Evolutionary conservation across 1,139 yeast genomes (phyloP), one percentile per base, ranked within the genome.

Genomic region (Geotrichum carabidarum): DNA sequence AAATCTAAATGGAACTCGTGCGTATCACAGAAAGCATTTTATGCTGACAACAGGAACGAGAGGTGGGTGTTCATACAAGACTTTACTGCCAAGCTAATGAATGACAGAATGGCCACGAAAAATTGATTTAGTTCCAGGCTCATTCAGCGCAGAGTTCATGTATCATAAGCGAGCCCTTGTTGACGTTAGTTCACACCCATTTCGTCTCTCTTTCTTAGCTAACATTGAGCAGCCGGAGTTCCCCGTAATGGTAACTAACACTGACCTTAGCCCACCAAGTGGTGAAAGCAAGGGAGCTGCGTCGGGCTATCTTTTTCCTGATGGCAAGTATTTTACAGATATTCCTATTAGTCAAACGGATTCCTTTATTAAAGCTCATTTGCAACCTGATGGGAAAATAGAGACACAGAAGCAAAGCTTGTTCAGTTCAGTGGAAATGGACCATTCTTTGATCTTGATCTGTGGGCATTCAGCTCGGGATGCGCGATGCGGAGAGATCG

Each of bases 381-480:
- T 80, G 41, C 54, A 38, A 18, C 51, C 55, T 6, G 48, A 44
- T 4, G 48, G 18, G 22, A 37, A 44, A 18, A 32, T 34, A 14
- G 36, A 44, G 11, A 11, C 9, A 9, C 44, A 36, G 14, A 32
- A 35, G 40, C 38, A 32, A 8, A 30, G 11, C 3, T 9, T 34
- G 18, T 54, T 50, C 32, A 11, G 30, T 32, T 42, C 51, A 11
- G 22, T 18, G 36, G 34, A 54, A 34, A 30, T 60, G 40, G 49
- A 56, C 11, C 59, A 61, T 9, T 58, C 60, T 5, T 50, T 67
- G 45, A 72, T 82, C 0, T 67, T 84, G 27, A 78, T 83, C 1
- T 86, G 94, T 67, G 91, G 89, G 0, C 94, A 86, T 63, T 65
- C 74, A 0, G 68, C 75, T 47, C 68, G 93, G 56, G 94, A 86